These are phyloP conservation scores for Xylaria palmicola DNA, from an alignment of 495 filamentous ascomycete genomes.

Conservation along the genomic window DNA sequence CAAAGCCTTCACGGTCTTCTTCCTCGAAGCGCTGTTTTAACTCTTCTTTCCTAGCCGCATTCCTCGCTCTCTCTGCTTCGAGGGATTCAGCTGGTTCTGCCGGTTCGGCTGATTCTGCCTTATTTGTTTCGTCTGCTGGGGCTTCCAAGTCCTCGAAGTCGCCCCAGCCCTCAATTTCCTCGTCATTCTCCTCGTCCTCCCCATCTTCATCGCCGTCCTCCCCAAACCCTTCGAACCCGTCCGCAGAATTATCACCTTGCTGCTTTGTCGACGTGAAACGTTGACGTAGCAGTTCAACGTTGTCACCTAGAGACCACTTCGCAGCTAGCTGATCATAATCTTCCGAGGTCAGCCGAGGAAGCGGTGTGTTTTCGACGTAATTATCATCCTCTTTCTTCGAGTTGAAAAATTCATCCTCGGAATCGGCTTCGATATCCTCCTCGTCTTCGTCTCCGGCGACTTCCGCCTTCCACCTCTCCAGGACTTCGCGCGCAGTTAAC, in stretches of 20 bases:
- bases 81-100: conserved; percentile 46
- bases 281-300: conserved; percentile 68
- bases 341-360: conserved; percentile 60
- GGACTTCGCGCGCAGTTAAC: conserved; percentile 69
- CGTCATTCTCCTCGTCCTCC: conserved; percentile 64
- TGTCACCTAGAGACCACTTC: conserved; percentile 80
- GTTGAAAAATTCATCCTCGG: conserved; percentile 78
- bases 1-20: conserved; percentile 91
- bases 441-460: conserved; percentile 52
- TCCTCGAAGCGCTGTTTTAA: conserved; percentile 93
- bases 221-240: conserved; percentile 45
- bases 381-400: conserved; percentile 64
- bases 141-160: conserved; percentile 88
- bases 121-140: conserved; percentile 52
- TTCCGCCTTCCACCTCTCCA: conserved; percentile 76
- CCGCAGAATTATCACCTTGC: conserved; percentile 46
- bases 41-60: conserved; percentile 90
- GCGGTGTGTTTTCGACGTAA: conserved; percentile 65
- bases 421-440: conserved; percentile 58
- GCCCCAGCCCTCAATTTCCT: conserved; percentile 85
- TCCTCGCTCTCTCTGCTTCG: conserved; percentile 84
- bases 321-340: conserved; percentile 75
- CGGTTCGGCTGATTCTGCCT: conserved; percentile 33
- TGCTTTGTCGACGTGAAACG: conserved; percentile 69
- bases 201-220: conserved; percentile 62